Evolutionary conservation across 345 rosid genomes (phyloP).

Genomic region (Citrus mangshanensis): DNA sequence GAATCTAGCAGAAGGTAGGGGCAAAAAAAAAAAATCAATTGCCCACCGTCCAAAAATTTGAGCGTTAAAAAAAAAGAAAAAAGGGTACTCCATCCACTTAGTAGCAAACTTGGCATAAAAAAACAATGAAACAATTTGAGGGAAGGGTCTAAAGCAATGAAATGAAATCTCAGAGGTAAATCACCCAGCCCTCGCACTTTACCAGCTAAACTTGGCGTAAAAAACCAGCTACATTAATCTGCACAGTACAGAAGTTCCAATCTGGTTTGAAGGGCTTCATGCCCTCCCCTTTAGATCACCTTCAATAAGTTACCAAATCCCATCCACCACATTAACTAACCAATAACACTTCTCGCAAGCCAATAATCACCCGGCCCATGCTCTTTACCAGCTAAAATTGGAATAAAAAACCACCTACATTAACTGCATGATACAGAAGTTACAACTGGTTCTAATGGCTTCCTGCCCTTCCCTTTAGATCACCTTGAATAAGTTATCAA

Average conservation of each 20-base stretch:
- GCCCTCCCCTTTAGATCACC: not conserved
- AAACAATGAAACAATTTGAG: no score
- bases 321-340: not conserved
- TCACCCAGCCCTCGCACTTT: not conserved
- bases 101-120: not conserved
- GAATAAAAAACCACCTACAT: not conserved
- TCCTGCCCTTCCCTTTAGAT: not conserved
- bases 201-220: not conserved
- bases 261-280: not conserved
- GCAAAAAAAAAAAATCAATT: no score
- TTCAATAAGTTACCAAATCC: not conserved
- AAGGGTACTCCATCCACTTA: no score
- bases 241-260: not conserved
- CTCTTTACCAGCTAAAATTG: not conserved
- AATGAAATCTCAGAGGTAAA: not conserved
- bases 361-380: not conserved
- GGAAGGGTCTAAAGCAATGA: not conserved
- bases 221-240: not conserved
- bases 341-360: not conserved
- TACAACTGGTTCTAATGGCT: not conserved
- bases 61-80: no score
- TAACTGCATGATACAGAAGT: not conserved
- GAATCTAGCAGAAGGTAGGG: no score
- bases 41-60: no score
- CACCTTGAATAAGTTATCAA: not conserved